Conservation (phyloP, 768 basidiomycete species). For the Suillus americanus region DNA sequence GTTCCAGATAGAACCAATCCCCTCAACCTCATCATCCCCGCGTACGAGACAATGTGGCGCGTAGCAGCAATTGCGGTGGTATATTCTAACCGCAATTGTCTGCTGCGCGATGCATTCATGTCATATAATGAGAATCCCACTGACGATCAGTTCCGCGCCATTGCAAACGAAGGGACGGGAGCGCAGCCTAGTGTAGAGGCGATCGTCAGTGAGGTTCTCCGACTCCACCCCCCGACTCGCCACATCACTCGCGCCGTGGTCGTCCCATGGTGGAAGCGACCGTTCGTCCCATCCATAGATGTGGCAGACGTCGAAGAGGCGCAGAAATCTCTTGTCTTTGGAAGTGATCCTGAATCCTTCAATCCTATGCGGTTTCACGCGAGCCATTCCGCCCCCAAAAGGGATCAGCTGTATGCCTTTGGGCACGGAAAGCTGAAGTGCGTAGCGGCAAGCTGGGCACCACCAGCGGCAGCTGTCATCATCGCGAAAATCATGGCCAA, state of each 20-base stretch:
- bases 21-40: conserved; percentile 49
- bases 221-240: conserved; percentile 51
- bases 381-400: conserved; percentile 14
- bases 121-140: conserved; percentile 32
- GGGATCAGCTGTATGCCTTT: conserved; percentile 40
- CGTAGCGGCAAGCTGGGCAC: conserved; percentile 49
- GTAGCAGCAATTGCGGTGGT: conserved; percentile 47
- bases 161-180: not conserved
- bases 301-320: conserved; percentile 25
- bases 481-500: conserved; percentile 37
- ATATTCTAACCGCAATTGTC: conserved; percentile 17
- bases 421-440: conserved; percentile 45
- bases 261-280: conserved; percentile 9
- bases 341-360: conserved; percentile 28
- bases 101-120: conserved; percentile 24
- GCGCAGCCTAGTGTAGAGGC: conserved; percentile 33
- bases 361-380: conserved; percentile 37
- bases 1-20: conserved; percentile 36
- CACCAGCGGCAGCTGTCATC: conserved; percentile 46
- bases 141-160: conserved; percentile 27
- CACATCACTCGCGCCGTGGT: conserved; percentile 39
- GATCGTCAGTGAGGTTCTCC: conserved; percentile 44
- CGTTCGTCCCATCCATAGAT: conserved; percentile 6
- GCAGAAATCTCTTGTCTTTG: conserved; percentile 40
- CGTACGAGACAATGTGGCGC: conserved; percentile 60